Percentiles rank a stretch among this genome's conserved stretches.
phyloP scores from a whole-genome alignment of 805 yeast species.

The Ogataea allantospora region DNA sequence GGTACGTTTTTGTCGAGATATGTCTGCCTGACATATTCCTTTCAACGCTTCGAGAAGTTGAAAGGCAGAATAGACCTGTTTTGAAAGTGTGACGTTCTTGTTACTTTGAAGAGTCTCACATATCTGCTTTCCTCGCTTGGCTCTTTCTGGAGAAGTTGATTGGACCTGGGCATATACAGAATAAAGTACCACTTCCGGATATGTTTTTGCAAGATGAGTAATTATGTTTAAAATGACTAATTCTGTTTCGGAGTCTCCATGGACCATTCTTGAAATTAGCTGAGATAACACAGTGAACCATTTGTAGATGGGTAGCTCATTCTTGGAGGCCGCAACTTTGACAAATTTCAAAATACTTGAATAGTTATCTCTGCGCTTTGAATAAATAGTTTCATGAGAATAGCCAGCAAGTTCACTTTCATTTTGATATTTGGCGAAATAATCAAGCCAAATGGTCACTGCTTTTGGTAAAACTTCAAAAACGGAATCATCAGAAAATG shows the following conservation, averaged over 20 bases:
- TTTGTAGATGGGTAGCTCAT: slow-evolving; percentile 47
- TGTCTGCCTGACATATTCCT: slow-evolving; percentile 41
- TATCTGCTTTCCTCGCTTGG: slow-evolving; percentile 45
- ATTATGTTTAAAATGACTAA: slow-evolving; percentile 58
- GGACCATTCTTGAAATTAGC: slow-evolving; percentile 73
- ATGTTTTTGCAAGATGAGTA: slow-evolving; percentile 52
- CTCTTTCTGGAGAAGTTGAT: slow-evolving; percentile 51
- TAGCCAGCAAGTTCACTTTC: slow-evolving; percentile 26
- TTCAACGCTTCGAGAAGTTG: slow-evolving; percentile 43
- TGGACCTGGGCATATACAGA: slow-evolving; percentile 67
- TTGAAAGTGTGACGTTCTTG: slow-evolving; percentile 15
- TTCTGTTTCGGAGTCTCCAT: slow-evolving; percentile 55
- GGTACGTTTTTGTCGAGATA: slow-evolving; percentile 35
- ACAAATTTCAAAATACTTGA: slow-evolving; percentile 50
- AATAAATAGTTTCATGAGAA: slow-evolving; percentile 25
- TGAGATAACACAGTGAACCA: slow-evolving; percentile 91
- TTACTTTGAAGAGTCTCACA: slow-evolving; percentile 33
- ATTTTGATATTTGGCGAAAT: slow-evolving; percentile 42
- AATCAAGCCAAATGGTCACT: slow-evolving; percentile 90
- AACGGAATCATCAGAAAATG: slow-evolving; percentile 60
- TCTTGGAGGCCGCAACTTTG: slow-evolving; percentile 38
- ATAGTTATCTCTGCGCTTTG: slow-evolving; percentile 38
- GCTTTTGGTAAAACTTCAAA: slow-evolving; percentile 87
- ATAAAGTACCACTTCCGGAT: slow-evolving; percentile 89
- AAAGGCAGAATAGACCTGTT: slow-evolving; percentile 29